Conservation (phyloP, 495 filamentous ascomycete genomes). For the Penicillium daleae region DNA sequence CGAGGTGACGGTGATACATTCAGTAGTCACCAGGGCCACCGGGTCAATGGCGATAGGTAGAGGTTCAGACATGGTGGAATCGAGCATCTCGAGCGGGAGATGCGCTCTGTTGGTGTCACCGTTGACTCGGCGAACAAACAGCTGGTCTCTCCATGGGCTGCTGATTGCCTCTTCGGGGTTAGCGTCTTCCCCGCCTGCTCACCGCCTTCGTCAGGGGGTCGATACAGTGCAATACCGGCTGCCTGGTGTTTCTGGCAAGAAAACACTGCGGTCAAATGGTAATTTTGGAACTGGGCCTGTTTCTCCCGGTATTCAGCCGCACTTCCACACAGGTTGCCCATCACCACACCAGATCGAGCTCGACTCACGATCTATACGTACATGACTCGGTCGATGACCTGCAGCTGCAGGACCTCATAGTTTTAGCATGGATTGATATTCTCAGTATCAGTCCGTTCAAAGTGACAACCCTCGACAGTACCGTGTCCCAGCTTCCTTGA, state of each 20-base stretch:
- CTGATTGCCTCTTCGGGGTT: constrained; percentile 30
- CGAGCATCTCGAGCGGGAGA: constrained; percentile 34
- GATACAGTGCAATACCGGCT: neutral
- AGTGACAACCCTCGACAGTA: neutral
- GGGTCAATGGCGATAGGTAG: constrained; percentile 86
- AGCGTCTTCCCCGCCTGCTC: constrained; percentile 31
- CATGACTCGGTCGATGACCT: neutral
- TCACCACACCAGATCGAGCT: neutral
- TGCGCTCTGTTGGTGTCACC: constrained; percentile 29
- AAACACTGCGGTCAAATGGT: neutral
- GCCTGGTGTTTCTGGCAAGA: neutral
- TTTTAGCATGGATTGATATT: neutral
- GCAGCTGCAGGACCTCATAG: neutral
- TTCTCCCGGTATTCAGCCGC: neutral
- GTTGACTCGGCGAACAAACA: constrained; percentile 30
- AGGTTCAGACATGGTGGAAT: constrained; percentile 37
- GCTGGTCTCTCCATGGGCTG: constrained; percentile 37
- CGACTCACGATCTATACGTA: neutral
- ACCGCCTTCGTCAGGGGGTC: constrained; percentile 39
- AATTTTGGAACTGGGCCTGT: neutral
- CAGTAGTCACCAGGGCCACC: constrained; percentile 92
- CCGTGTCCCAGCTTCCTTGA: neutral
- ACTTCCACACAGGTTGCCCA: neutral
- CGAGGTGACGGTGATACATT: constrained; percentile 98
- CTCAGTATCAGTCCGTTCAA: too few species aligned